These are phyloP conservation scores for Firmiana major DNA, from an alignment of 345 rosid genomes.

Conservation along the genomic window DNA sequence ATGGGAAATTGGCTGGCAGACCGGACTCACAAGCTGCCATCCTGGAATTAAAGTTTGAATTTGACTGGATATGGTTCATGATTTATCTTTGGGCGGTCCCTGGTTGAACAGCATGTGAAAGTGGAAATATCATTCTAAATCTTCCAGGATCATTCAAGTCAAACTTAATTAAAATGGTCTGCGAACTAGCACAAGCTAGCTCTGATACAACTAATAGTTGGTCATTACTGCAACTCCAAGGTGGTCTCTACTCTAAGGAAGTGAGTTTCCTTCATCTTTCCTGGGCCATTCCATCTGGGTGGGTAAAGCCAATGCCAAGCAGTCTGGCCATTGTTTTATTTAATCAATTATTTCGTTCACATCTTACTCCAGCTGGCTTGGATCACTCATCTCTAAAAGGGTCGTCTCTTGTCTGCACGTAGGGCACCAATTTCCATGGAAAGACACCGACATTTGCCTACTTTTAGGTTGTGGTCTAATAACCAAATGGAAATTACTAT, in stretches of 20 bases:
- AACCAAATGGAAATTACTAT: background rate
- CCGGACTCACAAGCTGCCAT: background rate
- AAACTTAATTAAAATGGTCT: background rate
- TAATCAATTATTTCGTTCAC: background rate
- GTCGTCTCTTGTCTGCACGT: background rate
- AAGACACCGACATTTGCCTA: conserved; percentile 10
- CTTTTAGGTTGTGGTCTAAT: conserved; percentile 1
- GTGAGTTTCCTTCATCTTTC: background rate
- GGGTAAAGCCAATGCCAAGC: background rate
- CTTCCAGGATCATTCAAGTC: background rate
- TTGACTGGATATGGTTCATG: background rate
- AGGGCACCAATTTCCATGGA: conserved; percentile 7
- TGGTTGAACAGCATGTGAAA: background rate
- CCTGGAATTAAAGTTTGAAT: background rate
- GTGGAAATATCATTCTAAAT: background rate
- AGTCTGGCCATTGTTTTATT: background rate
- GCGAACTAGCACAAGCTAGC: background rate
- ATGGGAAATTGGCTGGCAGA: background rate
- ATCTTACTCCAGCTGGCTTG: background rate
- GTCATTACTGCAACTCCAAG: background rate
- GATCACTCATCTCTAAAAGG: background rate
- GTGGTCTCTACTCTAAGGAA: background rate
- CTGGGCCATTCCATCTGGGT: background rate
- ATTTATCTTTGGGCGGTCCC: conserved; percentile 3
- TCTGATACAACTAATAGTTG: background rate